Percentiles rank a stretch among this genome's conserved stretches.
Conservation (phyloP, 2,329 filamentous ascomycete genomes). For the Cladophialophora exuberans region DNA sequence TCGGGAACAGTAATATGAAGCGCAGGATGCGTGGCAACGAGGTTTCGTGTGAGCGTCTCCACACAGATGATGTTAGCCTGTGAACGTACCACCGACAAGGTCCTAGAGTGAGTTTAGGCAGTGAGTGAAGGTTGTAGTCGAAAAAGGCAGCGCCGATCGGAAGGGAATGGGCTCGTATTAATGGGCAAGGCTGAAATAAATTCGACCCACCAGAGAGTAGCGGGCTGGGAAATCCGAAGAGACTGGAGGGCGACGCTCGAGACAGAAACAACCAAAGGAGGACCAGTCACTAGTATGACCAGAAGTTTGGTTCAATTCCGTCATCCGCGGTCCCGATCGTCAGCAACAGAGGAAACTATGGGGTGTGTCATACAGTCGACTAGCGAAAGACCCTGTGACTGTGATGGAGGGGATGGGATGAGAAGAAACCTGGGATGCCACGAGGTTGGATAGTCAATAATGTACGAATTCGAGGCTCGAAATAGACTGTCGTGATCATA, state of each 20-base stretch:
- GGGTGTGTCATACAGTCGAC: constrained; percentile 18
- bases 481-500: constrained; percentile 17
- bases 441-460: constrained; percentile 15
- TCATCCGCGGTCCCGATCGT: constrained; percentile 19
- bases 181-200: constrained; percentile 28
- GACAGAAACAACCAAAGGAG: background rate
- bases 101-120: background rate
- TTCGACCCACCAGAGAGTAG: constrained; percentile 14
- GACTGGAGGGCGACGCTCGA: background rate
- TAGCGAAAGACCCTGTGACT: background rate
- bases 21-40: background rate
- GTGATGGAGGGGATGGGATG: constrained; percentile 6
- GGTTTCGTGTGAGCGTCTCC: background rate
- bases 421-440: constrained; percentile 17
- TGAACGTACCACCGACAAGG: no score
- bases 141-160: constrained; percentile 7
- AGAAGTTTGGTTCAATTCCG: constrained; percentile 8
- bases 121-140: constrained; percentile 2
- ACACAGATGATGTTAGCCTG: no score
- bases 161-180: constrained; percentile 22
- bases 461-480: constrained; percentile 22
- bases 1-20: background rate
- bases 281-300: constrained; percentile 12
- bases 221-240: constrained; percentile 4
- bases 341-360: constrained; percentile 15